These are phyloP conservation scores for Haplosporangium sp. DNA, from an alignment of 371 early-diverging fungal species.

Conservation along the genomic window DNA sequence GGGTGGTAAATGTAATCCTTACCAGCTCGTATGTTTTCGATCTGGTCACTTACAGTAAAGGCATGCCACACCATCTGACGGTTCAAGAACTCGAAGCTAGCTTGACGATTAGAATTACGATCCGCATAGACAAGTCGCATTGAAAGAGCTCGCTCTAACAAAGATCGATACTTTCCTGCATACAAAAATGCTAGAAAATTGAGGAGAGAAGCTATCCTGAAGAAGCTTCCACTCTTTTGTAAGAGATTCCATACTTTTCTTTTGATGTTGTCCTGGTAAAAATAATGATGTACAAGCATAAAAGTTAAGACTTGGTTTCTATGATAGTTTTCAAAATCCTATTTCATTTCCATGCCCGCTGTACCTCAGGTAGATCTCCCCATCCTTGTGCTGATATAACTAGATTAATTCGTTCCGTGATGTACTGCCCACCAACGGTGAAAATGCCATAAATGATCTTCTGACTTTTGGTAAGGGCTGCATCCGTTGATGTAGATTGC, in stretches of 20 bases:
- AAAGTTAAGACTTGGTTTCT: background rate
- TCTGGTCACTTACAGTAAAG: conserved; percentile 77
- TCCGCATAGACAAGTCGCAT: conserved; percentile 88
- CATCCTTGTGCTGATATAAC: conserved; percentile 78
- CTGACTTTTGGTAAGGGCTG: conserved; percentile 69
- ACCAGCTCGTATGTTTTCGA: background rate
- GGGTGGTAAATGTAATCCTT: background rate
- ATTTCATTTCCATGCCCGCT: background rate
- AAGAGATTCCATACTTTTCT: conserved; percentile 73
- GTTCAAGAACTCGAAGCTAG: conserved; percentile 94
- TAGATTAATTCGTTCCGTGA: conserved; percentile 73
- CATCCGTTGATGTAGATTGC: conserved; percentile 71
- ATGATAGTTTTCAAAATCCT: background rate
- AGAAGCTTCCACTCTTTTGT: conserved; percentile 75
- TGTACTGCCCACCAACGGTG: conserved; percentile 81
- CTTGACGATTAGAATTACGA: conserved; percentile 79
- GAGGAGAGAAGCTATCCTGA: conserved; percentile 71
- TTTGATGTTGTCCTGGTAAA: conserved; percentile 61
- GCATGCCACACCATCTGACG: conserved; percentile 95
- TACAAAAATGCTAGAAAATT: conserved; percentile 89
- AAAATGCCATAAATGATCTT: conserved; percentile 69
- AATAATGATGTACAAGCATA: background rate
- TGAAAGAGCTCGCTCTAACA: conserved; percentile 81
- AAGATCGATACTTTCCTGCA: conserved; percentile 84
- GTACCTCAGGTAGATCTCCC: conserved; percentile 79